Evolutionary conservation across 768 basidiomycete genomes (phyloP), one percentile per base, ranked within the genome.

Genomic region (Lactarius trivialis): DNA sequence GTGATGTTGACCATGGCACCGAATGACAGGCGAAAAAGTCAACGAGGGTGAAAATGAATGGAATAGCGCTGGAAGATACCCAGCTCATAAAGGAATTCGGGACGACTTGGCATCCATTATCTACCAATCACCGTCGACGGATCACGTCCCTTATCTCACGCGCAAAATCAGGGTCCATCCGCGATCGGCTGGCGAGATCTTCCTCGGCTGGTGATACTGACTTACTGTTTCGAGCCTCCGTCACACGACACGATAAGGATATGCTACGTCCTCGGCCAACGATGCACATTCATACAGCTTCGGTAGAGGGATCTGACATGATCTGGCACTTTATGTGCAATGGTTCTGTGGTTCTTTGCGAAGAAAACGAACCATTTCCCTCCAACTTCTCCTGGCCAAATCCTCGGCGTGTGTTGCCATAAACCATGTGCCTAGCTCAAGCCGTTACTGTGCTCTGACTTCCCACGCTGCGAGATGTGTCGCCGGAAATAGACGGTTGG

Each of bases 1-100:
- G 71, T 70, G 37, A 69, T 62, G 67, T 73, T 72, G 52, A 71
- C 69, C 72, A 71, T 67, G 63, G 56, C 59, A 37, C n/a, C 34
- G 34, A 32, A 26, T 34, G 53, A 48, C 9, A 19, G 39, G 41
- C 24, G 24, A 58, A 58, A 54, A 30, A 30, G 17, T 61, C 41
- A 48, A 58, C 26, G 50, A 34, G 50, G 33, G 41, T 4, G 50
- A n/a, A n/a, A 48, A 19, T 24, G 48, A 37, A 39, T 19, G 36
- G 30, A 33, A 15, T 12, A 0, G 21, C 24, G 4, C 36, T 26
- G 12, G 14, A 11, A 21, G 28, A 43, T 32, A 7, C 11, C 17
- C 21, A 30, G 34, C 36, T 64, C 51, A 63, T 63, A 63, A 41
- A 24, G 17, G 21, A 55, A 50, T 55, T 8, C 2, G 57, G 17